A percentile compares a stretch with the other conserved stretches of the same genome.
Conservation (phyloP, 208 protist species). For the Tritrichomonas musculus region DNA sequence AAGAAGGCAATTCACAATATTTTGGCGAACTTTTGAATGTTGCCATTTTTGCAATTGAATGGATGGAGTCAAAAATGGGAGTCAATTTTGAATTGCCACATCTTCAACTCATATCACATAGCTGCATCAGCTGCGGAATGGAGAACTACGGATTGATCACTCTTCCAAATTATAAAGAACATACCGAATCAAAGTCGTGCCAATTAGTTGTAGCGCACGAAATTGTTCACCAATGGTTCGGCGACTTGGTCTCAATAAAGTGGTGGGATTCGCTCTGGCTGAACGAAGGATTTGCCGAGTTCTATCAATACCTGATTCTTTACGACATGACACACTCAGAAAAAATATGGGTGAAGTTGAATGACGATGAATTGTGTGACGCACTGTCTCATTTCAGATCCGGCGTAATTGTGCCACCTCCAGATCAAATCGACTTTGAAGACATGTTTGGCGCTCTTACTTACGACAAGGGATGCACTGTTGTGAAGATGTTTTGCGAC, state of each 20-base stretch:
- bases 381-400: too few relatives aligned
- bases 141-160: conserved; percentile 33
- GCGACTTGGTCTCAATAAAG: not conserved
- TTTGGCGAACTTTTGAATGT: not conserved
- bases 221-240: conserved; percentile 34
- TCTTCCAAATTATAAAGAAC: not conserved
- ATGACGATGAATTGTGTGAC: too few relatives aligned
- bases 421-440: too few relatives aligned
- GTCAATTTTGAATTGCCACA: not conserved
- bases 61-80: not conserved
- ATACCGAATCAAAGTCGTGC: not conserved
- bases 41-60: not conserved
- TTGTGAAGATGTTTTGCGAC: too few relatives aligned
- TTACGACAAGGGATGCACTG: too few relatives aligned
- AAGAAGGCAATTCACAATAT: too few relatives aligned
- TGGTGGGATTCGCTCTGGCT: conserved; percentile 27
- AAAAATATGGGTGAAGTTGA: too few relatives aligned
- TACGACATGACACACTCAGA: not conserved
- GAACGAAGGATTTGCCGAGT: too few relatives aligned
- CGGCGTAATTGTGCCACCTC: too few relatives aligned
- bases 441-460: too few relatives aligned
- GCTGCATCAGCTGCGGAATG: not conserved
- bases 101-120: not conserved
- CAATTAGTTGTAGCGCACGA: not conserved
- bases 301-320: not conserved